These are phyloP conservation scores for Circinella umbellata DNA, from an alignment of 371 early-diverging fungal species.

Conservation along the genomic window DNA sequence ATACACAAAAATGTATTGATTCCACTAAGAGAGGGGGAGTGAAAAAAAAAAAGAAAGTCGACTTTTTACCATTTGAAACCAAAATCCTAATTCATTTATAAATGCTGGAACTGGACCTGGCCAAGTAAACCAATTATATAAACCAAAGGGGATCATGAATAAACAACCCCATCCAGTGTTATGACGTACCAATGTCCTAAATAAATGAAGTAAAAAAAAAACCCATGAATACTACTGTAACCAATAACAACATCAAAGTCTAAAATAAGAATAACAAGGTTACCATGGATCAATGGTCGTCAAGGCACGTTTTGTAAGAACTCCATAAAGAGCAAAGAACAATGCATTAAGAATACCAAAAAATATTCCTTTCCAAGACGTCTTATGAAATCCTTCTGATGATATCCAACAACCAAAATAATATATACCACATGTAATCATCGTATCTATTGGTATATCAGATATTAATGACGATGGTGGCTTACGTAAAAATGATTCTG, in stretches of 20 bases:
- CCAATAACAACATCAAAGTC: too few relatives aligned
- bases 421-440: conserved; percentile 2
- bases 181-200: conserved; percentile 16
- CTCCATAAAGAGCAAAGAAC: conserved; percentile 8
- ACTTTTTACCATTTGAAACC: conserved; percentile 25
- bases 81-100: conserved; percentile 23
- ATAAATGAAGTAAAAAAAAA: background rate
- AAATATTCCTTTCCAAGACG: conserved; percentile 6
- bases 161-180: background rate
- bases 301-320: conserved; percentile 2
- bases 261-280: too few relatives aligned
- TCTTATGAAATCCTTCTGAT: background rate
- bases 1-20: too few relatives aligned
- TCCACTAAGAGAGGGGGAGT: too few relatives aligned
- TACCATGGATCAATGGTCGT: conserved; percentile 10
- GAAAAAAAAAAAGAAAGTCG: too few relatives aligned
- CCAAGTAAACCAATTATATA: conserved; percentile 23
- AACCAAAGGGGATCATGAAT: conserved; percentile 5
- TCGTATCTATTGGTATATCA: background rate
- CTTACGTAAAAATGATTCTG: background rate
- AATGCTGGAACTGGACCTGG: conserved; percentile 12
- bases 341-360: conserved; percentile 11
- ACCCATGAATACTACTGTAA: background rate
- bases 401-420: conserved; percentile 11
- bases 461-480: background rate